Evolutionary conservation across 495 filamentous ascomycete species (phyloP), one percentile per base, ranked within the genome.

Genomic region (Hypoxylon fuscum): DNA sequence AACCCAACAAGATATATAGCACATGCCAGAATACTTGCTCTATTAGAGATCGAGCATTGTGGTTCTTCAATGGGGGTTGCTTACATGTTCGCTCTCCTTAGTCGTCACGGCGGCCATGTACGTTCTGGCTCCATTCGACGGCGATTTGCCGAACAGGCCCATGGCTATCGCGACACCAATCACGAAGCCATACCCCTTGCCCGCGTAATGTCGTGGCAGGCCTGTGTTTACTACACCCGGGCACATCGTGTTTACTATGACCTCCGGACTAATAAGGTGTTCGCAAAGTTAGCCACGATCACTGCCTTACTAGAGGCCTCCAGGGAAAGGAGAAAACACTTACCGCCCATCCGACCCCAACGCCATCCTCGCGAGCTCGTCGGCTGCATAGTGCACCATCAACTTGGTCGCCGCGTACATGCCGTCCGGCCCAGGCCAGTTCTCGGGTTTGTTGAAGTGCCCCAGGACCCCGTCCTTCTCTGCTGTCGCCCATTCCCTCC

Each of bases 171-270:
- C 42, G n/a, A 70, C 52, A 6, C 3, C 43, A 21, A 67, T 1
- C 4, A 25, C 12, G 10, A 65, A 41, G 14, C 62, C 17, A n/a
- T 32, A 6, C 29, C 69, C 40, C 51, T 37, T 67, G 17, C 47
- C 64, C 37, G 46, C 66, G 34, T 62, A 64, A 20, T 76, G 40
- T 38, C 77, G 66, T 12, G 59, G 65, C 0, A 79, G 71, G 6
- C 74, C 71, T 0, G 74, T 73, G 37, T 59, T 70, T 23, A 79
- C 81, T 41, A 81, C 55, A 25, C 82, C 82, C 0, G 78, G 78
- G 48, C 73, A 76, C 59, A 76, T 68, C 15, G 72, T 61, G 34
- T 74, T 81, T 40, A 81, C 43, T 52, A 80, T 71, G 5, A 78
- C 78, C 11, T 76, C 64, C 1, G 75, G 74, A n/a, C 70, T 74